These are phyloP conservation scores for Termitomyces titanicus DNA, from an alignment of 768 basidiomycete species.

Conservation along the genomic window DNA sequence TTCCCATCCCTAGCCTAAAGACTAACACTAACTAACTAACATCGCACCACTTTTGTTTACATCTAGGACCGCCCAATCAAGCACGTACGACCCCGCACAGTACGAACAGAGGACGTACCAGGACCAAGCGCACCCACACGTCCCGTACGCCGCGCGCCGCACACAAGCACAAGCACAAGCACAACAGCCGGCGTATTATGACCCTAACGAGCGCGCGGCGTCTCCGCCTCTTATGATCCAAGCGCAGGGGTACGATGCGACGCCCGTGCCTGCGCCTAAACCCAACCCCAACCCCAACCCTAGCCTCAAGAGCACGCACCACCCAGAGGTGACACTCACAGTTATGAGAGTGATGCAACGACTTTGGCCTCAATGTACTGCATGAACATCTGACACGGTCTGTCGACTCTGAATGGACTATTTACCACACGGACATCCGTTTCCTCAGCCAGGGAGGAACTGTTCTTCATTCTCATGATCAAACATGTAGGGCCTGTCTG, in stretches of 20 bases:
- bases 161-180: background rate
- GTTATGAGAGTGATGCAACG: conserved; percentile 5
- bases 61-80: conserved; percentile 3
- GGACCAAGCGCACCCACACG: background rate
- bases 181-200: conserved; percentile 31
- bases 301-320: too few species aligned
- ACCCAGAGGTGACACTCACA: too few species aligned
- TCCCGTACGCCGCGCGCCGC: conserved; percentile 11
- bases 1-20: background rate
- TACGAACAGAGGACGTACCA: conserved; percentile 12
- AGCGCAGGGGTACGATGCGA: conserved; percentile 16
- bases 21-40: too few species aligned
- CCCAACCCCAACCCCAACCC: too few species aligned
- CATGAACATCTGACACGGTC: conserved; percentile 88
- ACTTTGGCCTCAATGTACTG: conserved; percentile 61
- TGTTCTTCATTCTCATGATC: too few species aligned
- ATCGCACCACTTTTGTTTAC: too few species aligned
- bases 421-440: too few species aligned
- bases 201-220: conserved; percentile 19
- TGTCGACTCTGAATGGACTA: conserved; percentile 2
- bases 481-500: too few species aligned
- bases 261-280: background rate
- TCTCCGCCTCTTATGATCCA: conserved; percentile 2
- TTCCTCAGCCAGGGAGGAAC: too few species aligned
- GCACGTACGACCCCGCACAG: conserved; percentile 5